Conservation (phyloP, 345 rosid species). For the Erysimum cheiranthoides region DNA sequence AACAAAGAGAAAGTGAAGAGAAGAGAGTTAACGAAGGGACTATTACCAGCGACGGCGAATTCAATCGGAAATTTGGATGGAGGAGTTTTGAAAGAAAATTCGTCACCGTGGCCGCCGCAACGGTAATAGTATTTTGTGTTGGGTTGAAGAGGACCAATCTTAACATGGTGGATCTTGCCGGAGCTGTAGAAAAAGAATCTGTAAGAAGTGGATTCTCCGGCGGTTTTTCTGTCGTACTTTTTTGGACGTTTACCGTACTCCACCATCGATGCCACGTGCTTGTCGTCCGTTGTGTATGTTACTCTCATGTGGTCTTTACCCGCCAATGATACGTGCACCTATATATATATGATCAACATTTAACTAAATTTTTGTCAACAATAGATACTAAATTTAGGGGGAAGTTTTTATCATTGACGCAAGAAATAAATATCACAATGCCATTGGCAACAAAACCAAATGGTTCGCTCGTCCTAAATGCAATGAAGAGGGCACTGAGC, state of each 20-base stretch:
- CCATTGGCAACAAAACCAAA: background rate
- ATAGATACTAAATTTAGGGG: background rate
- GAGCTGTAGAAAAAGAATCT: constrained; percentile 69
- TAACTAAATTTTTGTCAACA: background rate
- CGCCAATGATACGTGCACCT: constrained; percentile 80
- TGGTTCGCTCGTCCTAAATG: background rate
- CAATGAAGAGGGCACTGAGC: background rate
- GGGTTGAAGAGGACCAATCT: constrained; percentile 78
- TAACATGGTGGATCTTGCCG: constrained; percentile 81
- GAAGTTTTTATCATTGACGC: background rate
- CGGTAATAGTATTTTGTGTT: constrained; percentile 68
- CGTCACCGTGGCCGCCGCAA: constrained; percentile 82
- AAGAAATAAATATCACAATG: background rate
- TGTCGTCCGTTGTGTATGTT: constrained; percentile 69
- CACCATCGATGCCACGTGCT: constrained; percentile 55
- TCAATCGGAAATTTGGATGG: constrained; percentile 72
- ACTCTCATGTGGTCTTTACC: constrained; percentile 69
- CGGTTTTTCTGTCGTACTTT: constrained; percentile 50
- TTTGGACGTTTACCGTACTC: constrained; percentile 67
- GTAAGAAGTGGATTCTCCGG: constrained; percentile 66
- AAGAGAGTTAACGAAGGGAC: background rate
- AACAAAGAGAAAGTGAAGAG: background rate
- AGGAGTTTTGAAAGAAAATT: constrained; percentile 80
- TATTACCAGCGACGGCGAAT: constrained; percentile 74
- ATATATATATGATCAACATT: background rate